Conservation (phyloP, 2,329 filamentous ascomycete species). For the Aspergillus proliferans region DNA sequence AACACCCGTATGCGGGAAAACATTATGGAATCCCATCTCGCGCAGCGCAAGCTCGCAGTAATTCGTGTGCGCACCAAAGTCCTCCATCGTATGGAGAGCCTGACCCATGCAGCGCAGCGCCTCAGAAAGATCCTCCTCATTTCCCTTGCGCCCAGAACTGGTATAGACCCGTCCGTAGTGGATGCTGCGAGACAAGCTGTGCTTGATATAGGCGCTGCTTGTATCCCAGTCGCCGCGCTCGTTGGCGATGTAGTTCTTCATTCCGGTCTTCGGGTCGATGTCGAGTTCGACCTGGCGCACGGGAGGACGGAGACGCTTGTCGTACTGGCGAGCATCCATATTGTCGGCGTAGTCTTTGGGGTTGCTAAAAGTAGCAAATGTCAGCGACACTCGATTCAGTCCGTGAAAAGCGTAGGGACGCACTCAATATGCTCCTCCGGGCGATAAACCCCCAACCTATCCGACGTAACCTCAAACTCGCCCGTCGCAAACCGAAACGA, state of each 20-base stretch:
- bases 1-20: constrained; percentile 69
- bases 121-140: constrained; percentile 72
- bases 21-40: constrained; percentile 61
- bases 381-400: neutral
- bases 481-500: constrained; percentile 79
- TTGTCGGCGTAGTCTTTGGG: constrained; percentile 83
- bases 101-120: constrained; percentile 71
- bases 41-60: constrained; percentile 72
- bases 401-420: constrained; percentile 4
- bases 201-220: constrained; percentile 75
- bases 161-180: constrained; percentile 73
- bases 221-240: constrained; percentile 84
- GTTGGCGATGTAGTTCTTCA: constrained; percentile 99
- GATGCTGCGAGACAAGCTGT: constrained; percentile 66
- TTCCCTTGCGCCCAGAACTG: constrained; percentile 57
- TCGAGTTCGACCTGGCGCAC: constrained; percentile 66
- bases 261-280: constrained; percentile 71
- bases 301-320: constrained; percentile 73
- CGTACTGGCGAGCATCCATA: constrained; percentile 69
- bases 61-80: constrained; percentile 73
- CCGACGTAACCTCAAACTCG: constrained; percentile 77
- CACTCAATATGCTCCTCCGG: constrained; percentile 58
- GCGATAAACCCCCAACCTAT: constrained; percentile 72
- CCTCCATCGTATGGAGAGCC: constrained; percentile 72
- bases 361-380: constrained; percentile 51